These are phyloP conservation scores for Aquilaria yunnanensis DNA, from an alignment of 345 rosid genomes.

Conservation along the genomic window DNA sequence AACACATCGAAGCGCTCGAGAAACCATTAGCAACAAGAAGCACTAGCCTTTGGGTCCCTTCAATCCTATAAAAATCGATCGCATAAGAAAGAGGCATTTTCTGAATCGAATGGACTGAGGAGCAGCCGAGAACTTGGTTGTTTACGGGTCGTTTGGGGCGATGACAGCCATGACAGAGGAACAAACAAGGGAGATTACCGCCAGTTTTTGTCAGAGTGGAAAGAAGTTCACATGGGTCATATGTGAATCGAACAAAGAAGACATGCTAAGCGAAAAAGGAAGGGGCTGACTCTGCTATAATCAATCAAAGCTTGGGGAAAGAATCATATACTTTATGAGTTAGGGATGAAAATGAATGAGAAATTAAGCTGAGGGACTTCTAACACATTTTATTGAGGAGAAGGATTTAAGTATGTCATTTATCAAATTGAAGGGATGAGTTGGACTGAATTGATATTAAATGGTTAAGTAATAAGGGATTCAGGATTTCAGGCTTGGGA, in stretches of 20 bases:
- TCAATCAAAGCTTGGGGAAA: slow-evolving; percentile 22
- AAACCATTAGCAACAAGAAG: neutral
- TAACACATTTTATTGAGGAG: too few species aligned
- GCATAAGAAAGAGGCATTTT: slow-evolving; percentile 6
- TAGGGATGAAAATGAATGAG: too few species aligned
- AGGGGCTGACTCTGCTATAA: slow-evolving; percentile 22
- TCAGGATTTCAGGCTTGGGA: too few species aligned
- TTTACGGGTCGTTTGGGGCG: slow-evolving; percentile 40
- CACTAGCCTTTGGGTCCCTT: slow-evolving; percentile 42
- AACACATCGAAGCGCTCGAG: slow-evolving; percentile 22
- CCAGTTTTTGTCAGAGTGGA: slow-evolving; percentile 28
- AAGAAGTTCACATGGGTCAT: slow-evolving; percentile 48
- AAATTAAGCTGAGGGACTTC: too few species aligned
- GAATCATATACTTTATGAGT: too few species aligned
- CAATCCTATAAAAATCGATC: slow-evolving; percentile 19
- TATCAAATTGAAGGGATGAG: too few species aligned
- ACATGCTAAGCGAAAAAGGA: slow-evolving; percentile 20
- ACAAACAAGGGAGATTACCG: slow-evolving; percentile 28
- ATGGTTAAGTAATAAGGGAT: too few species aligned
- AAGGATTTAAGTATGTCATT: too few species aligned
- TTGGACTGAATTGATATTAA: too few species aligned
- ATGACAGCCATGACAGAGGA: slow-evolving; percentile 24
- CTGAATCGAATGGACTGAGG: slow-evolving; percentile 31
- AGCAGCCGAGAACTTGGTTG: slow-evolving; percentile 24
- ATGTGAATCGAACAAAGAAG: slow-evolving; percentile 46